Evolutionary conservation across 352 stramenopile species (phyloP), one percentile per base, ranked within the genome.

Genomic region (Blastocystis sp.): DNA sequence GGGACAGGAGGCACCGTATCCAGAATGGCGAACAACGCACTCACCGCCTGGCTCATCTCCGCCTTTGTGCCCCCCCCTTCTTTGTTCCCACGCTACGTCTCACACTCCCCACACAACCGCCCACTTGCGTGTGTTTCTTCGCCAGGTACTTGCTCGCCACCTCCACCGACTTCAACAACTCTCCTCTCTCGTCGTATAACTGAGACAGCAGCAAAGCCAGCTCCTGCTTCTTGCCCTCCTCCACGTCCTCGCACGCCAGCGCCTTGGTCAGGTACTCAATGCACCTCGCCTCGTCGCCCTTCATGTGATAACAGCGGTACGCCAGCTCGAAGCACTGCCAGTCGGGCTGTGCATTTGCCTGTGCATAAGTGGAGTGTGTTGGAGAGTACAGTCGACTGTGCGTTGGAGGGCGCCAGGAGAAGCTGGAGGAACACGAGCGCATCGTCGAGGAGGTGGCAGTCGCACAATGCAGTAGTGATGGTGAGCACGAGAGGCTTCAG

Each of bases 101-200:
- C 48, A 57, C 48, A 57, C 48, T 7, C 48, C 48, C 14, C 48
- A 34, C 48, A 57, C 48, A 57, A 34, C 48, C 48, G 6, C 48
- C 6, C 48, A 57, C 48, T 14, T 57, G 48, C 48, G 52, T 11
- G 48, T 84, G 74, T 0, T 28, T 68, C 66, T 84, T 84, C n/a
- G n/a, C 66, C 17, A 84, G 17, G 38, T 84, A 84, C 40, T 84
- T 84, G 45, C 66, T 84, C 10, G 74, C 52, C 28, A 84, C 38
- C 40, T 84, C 74, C 1, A 84, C 74, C n/a, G 74, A 84, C 4
- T 69, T 38, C 45, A 84, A 42, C 45, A 84, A 48, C 52, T 84
- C 74, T 6, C 74, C 74, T 40, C 57, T 7, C 48, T 84, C 74
- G n/a, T 84, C 74, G 45, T 84, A 84, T 10, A 84, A 11, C 48